Conservation (phyloP, 2,329 filamentous ascomycete species). For the Simplicillium sp. region DNA sequence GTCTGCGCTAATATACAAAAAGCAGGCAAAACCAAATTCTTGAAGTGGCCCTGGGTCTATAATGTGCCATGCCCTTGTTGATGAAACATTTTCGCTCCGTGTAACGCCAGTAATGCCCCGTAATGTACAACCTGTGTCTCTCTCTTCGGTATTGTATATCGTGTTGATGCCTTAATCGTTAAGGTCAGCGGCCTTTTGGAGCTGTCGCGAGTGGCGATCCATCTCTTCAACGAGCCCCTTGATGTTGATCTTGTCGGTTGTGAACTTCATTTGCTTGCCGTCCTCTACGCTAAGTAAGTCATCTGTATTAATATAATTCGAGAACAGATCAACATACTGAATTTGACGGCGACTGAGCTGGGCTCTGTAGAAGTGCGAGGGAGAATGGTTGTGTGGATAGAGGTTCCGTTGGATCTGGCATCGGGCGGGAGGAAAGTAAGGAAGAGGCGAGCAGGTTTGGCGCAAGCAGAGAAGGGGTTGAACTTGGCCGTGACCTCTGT, state of each 20-base stretch:
- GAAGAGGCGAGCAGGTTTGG: constrained; percentile 80
- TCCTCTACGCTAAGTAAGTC: constrained; percentile 54
- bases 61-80: no score
- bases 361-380: constrained; percentile 59
- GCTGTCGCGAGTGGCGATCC: constrained; percentile 73
- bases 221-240: constrained; percentile 82
- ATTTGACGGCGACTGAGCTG: constrained; percentile 67
- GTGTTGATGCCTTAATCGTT: constrained; percentile 26
- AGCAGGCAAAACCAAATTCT: constrained; percentile 3
- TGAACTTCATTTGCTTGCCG: constrained; percentile 79
- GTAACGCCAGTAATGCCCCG: constrained; percentile 18
- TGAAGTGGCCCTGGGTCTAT: neutral
- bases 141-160: no score
- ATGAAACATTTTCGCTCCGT: neutral
- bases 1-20: constrained; percentile 5
- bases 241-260: constrained; percentile 73
- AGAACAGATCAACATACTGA: constrained; percentile 53
- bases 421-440: constrained; percentile 75
- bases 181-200: constrained; percentile 79
- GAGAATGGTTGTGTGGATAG: constrained; percentile 68
- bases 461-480: constrained; percentile 77
- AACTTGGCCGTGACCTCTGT: constrained; percentile 79
- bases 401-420: constrained; percentile 63
- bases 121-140: constrained; percentile 17
- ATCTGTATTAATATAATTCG: constrained; percentile 7